Percentiles rank a stretch among this genome's conserved stretches.
phyloP scores from a whole-genome alignment of 1,284 basidiomycete genomes.

The Heterobasidion irregulare region DNA sequence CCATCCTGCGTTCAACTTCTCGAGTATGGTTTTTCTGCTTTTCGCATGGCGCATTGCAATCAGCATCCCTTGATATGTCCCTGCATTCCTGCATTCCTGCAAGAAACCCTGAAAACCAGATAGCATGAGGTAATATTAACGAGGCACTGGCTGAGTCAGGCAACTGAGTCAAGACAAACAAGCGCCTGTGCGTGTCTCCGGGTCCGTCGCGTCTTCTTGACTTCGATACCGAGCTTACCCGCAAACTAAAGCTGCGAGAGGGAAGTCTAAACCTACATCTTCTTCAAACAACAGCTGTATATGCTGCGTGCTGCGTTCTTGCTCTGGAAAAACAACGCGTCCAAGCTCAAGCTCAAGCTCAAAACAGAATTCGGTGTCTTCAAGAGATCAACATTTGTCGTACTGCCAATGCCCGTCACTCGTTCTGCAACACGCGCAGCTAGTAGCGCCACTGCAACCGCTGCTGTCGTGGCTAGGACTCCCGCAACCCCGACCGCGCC shows the following conservation, averaged over 20 bases:
- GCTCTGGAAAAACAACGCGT: neutral
- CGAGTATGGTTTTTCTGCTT: no score
- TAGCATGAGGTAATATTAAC: no score
- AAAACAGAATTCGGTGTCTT: neutral
- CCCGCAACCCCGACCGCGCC: neutral
- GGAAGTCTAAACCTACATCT: neutral
- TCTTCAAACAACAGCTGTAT: neutral
- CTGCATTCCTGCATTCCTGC: no score
- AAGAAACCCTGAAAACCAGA: no score
- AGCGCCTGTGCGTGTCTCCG: no score
- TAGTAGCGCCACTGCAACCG: conserved; percentile 1
- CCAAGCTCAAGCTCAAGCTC: neutral
- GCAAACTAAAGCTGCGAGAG: neutral
- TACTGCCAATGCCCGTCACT: conserved; percentile 27
- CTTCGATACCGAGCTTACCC: neutral
- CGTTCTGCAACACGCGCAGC: conserved; percentile 27
- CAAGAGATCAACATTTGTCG: neutral
- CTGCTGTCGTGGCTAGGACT: neutral
- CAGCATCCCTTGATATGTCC: no score
- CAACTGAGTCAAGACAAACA: no score
- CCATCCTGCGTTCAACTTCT: no score
- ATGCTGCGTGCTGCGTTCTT: neutral
- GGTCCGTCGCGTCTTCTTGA: no score
- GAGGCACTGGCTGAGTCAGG: no score
- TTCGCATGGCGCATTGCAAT: no score